Percentiles rank a stretch among this genome's conserved stretches.
Evolutionary conservation across 2,329 filamentous ascomycete genomes (phyloP).

Genomic region (Fusarium tanahbumbuense): DNA sequence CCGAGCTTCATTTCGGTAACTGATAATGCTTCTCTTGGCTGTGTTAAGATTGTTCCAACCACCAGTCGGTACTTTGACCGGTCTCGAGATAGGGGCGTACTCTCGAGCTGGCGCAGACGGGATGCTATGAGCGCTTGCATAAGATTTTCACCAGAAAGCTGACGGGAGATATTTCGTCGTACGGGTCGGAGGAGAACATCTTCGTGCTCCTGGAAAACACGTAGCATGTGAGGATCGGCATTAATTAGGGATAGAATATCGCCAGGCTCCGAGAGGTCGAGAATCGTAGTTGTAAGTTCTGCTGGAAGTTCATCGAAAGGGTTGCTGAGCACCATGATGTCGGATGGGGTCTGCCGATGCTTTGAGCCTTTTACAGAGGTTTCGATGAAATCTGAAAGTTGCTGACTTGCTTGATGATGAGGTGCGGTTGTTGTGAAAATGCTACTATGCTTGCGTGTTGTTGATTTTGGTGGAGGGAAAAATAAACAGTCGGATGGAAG

Average conservation of each 20-base stretch:
- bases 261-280: background rate
- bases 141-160: background rate
- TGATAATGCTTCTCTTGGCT: background rate
- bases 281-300: background rate
- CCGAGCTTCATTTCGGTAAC: background rate
- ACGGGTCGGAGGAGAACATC: background rate
- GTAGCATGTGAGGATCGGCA: background rate
- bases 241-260: background rate
- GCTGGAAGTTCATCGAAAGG: background rate
- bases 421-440: no score
- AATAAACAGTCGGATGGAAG: no score
- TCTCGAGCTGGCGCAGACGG: background rate
- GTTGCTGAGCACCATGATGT: background rate
- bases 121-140: background rate
- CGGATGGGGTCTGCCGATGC: background rate
- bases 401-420: no score
- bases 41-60: background rate
- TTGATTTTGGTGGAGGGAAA: no score
- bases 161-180: background rate
- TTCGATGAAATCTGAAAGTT: fast-evolving
- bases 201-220: background rate
- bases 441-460: no score
- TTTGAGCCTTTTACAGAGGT: no score
- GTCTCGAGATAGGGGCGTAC: fast-evolving
- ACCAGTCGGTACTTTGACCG: background rate